phyloP scores from a whole-genome alignment of 306 rosid species.

The Adenanthera pavonina region DNA sequence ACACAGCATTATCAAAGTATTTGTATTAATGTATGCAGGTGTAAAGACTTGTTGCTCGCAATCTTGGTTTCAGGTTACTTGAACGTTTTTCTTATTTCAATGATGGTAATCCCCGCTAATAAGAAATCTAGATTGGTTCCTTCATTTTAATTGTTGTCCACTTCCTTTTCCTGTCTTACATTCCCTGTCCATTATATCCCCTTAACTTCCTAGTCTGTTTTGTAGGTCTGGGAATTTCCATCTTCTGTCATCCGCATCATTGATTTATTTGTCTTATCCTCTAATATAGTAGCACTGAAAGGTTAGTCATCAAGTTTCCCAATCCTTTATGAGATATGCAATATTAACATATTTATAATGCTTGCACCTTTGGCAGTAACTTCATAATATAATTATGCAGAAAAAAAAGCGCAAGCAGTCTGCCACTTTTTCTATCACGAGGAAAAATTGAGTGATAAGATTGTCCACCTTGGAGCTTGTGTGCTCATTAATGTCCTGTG shows the following conservation, averaged over 20 bases:
- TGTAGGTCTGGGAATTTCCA: conserved; percentile 93
- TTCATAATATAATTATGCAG: neutral
- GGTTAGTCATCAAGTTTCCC: conserved; percentile 50
- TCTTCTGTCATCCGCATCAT: conserved; percentile 74
- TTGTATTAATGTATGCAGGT: conserved; percentile 51
- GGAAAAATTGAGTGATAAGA: conserved; percentile 10
- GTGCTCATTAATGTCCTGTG: conserved; percentile 6
- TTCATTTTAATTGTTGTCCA: conserved; percentile 19
- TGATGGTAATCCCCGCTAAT: conserved; percentile 61
- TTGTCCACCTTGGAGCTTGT: conserved; percentile 17
- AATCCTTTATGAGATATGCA: conserved; percentile 10
- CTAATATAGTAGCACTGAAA: conserved; percentile 80
- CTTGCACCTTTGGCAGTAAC: neutral
- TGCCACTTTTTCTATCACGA: conserved; percentile 26
- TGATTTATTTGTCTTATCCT: conserved; percentile 82
- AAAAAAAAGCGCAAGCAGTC: conserved; percentile 21
- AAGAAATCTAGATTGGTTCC: conserved; percentile 26
- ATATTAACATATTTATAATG: neutral
- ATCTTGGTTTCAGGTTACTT: conserved; percentile 83
- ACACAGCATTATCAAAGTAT: conserved; percentile 33
- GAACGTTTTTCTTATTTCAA: conserved; percentile 80
- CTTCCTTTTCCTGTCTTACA: conserved; percentile 1
- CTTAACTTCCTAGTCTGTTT: conserved; percentile 37
- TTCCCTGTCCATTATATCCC: conserved; percentile 21
- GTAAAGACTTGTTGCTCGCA: conserved; percentile 63